These are phyloP conservation scores for Fusarium falciforme DNA, from an alignment of 2,329 filamentous ascomycete genomes.

Conservation along the genomic window DNA sequence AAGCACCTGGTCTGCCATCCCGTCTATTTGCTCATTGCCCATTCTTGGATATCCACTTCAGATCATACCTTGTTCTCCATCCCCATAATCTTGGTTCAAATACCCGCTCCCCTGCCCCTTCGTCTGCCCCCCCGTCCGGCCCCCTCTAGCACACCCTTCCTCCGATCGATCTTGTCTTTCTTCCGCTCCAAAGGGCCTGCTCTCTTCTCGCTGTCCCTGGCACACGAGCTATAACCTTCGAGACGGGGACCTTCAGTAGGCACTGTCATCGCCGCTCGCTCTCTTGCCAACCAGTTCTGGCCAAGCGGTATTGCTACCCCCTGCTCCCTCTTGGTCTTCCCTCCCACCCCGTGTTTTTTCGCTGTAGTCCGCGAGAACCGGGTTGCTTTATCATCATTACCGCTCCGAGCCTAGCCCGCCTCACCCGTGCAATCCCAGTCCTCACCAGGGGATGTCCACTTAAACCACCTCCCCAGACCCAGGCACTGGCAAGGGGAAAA, in stretches of 20 bases:
- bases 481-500: conserved; percentile 60
- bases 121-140: conserved; percentile 46
- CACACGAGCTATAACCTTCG: conserved; percentile 33
- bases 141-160: conserved; percentile 44
- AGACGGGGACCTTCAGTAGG: conserved; percentile 30
- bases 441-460: conserved; percentile 53
- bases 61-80: conserved; percentile 49
- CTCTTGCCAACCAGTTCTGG: conserved; percentile 33
- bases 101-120: conserved; percentile 48
- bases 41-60: conserved; percentile 49
- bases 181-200: conserved; percentile 40
- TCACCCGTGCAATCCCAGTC: conserved; percentile 64
- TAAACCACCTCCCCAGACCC: conserved; percentile 57
- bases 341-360: conserved; percentile 37
- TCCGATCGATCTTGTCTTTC: conserved; percentile 46
- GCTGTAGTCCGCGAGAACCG: conserved; percentile 46
- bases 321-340: conserved; percentile 29
- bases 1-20: conserved; percentile 41
- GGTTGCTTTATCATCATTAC: conserved; percentile 54
- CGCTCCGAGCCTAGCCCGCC: conserved; percentile 59
- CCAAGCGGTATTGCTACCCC: conserved; percentile 48
- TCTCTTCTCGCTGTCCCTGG: conserved; percentile 33
- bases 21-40: conserved; percentile 48
- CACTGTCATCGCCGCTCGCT: conserved; percentile 20
- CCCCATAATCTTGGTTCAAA: conserved; percentile 50